Evolutionary conservation across 345 rosid species (phyloP), one percentile per base, ranked within the genome.

Genomic region (Turritis glabra): DNA sequence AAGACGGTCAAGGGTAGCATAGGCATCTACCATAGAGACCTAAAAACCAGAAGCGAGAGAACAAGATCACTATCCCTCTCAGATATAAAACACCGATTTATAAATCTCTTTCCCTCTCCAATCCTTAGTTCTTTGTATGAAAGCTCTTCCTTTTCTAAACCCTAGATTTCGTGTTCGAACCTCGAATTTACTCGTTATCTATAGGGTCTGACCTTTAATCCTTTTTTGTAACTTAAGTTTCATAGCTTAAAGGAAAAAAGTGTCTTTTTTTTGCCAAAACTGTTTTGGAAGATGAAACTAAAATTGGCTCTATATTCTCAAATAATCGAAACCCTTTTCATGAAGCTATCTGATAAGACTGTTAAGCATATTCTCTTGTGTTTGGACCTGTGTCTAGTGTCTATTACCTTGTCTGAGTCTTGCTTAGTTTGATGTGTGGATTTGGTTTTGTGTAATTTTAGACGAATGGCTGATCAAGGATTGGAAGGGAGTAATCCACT

Each of bases 401-500:
- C 15, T 26, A 14, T 19, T 29, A 8, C 7, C 7, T 46, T 56
- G 35, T 38, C 23, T 3, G 29, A 48, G 3, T 25, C 17, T 43
- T 46, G 17, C 9, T 59, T 75, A 10, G 60, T 23, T 19, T 66
- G 30, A 55, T 66, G 23, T 48, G 3, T 76, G n/a, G 56, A 21
- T 62, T 26, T 63, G 33, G 17, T 70, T 25, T 69, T 26, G 17
- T 53, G 70, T 41, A 17, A 8, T 23, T 35, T 11, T 38, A 71
- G 76, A 25, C 0, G 5, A 48, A 95, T 95, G 99, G 85, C 99
- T 58, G 99, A 90, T 38, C 97, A 87, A 82, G 84, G 78, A 77
- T 76, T 80, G 84, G 98, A 92, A 85, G 98, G 98, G 22, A 87
- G 88, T 87, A 94, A 89, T 64, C 99, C 98, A 5, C 96, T 95